Conservation (phyloP, 805 yeast species). For the Candida palmyrensis region DNA sequence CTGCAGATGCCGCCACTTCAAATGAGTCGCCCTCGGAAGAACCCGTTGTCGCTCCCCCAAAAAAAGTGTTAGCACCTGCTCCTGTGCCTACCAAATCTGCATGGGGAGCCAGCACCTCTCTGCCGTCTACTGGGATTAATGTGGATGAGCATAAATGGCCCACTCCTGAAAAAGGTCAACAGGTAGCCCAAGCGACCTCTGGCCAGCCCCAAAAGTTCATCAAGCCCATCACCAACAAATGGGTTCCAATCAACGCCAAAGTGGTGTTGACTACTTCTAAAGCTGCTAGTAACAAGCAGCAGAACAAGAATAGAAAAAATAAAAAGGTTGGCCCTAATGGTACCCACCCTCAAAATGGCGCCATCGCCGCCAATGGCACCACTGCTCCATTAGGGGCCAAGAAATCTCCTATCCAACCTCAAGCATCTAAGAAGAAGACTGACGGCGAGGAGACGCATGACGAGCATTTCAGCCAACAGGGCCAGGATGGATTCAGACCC, state of each 20-base stretch:
- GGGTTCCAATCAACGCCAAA: slow-evolving; percentile 43
- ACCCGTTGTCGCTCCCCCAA: slow-evolving; percentile 13
- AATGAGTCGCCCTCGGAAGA: slow-evolving; percentile 1
- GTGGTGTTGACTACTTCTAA: slow-evolving; percentile 36
- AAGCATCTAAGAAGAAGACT: slow-evolving; percentile 5
- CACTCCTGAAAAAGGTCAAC: slow-evolving; percentile 32
- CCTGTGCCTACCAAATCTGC: slow-evolving; percentile 41
- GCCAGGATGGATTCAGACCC: no score
- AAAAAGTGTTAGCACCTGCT: slow-evolving; percentile 39
- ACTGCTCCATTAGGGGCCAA: slow-evolving; percentile 3
- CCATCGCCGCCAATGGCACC: slow-evolving; percentile 3
- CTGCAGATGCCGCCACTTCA: neutral
- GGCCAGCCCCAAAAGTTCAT: slow-evolving; percentile 27
- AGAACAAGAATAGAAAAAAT: slow-evolving; percentile 22
- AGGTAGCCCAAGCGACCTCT: neutral
- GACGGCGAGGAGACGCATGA: slow-evolving; percentile 2
- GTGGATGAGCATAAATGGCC: slow-evolving; percentile 44
- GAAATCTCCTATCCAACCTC: slow-evolving; percentile 5
- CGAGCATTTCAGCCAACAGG: slow-evolving; percentile 4
- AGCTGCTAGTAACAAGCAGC: slow-evolving; percentile 9
- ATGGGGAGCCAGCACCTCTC: slow-evolving; percentile 27
- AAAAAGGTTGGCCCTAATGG: slow-evolving; percentile 17
- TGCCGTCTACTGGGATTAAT: slow-evolving; percentile 9
- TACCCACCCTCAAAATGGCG: slow-evolving; percentile 4
- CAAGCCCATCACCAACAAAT: slow-evolving; percentile 38